A percentile compares a stretch with the other conserved stretches of the same genome.
These are phyloP conservation scores for Larix kaempferi DNA, from an alignment of 75 land plant species.

Conservation along the genomic window DNA sequence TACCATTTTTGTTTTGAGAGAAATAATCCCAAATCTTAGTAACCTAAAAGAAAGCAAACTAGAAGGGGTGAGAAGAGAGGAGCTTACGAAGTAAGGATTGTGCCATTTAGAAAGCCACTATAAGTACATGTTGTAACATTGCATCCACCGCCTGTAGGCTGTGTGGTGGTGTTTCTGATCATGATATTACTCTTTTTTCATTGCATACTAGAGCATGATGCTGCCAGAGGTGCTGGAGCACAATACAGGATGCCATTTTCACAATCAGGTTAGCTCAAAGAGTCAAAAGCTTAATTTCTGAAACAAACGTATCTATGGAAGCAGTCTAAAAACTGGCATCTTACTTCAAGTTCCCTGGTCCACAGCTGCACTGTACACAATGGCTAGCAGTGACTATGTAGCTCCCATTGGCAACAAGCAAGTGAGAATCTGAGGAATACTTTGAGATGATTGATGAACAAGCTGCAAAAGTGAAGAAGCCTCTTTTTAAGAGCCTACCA, in stretches of 20 bases:
- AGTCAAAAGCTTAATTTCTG: no score
- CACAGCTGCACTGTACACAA: slow-evolving; percentile 54
- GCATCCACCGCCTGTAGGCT: slow-evolving; percentile 54
- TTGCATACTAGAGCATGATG: slow-evolving; percentile 72
- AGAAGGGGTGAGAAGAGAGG: background rate
- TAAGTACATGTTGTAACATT: slow-evolving; percentile 71
- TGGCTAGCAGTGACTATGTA: slow-evolving; percentile 42
- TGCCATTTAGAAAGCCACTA: slow-evolving; percentile 50
- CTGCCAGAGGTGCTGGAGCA: slow-evolving; percentile 46
- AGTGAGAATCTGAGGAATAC: slow-evolving; percentile 19
- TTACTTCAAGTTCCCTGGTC: slow-evolving; percentile 3
- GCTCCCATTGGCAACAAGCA: slow-evolving; percentile 43
- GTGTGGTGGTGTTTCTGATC: slow-evolving; percentile 45
- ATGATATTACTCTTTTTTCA: slow-evolving; percentile 62
- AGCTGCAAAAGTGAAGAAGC: slow-evolving; percentile 19
- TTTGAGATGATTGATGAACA: slow-evolving; percentile 26
- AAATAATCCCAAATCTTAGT: background rate
- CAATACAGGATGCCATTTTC: slow-evolving; percentile 55
- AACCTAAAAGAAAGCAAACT: background rate
- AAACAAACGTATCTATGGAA: background rate
- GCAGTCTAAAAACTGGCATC: background rate
- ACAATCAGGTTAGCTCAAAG: background rate
- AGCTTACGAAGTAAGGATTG: slow-evolving; percentile 44
- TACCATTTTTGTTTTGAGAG: background rate
- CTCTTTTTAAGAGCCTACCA: no score